phyloP scores from a whole-genome alignment of 2,329 filamentous ascomycete genomes.

The Verticillium longisporum region DNA sequence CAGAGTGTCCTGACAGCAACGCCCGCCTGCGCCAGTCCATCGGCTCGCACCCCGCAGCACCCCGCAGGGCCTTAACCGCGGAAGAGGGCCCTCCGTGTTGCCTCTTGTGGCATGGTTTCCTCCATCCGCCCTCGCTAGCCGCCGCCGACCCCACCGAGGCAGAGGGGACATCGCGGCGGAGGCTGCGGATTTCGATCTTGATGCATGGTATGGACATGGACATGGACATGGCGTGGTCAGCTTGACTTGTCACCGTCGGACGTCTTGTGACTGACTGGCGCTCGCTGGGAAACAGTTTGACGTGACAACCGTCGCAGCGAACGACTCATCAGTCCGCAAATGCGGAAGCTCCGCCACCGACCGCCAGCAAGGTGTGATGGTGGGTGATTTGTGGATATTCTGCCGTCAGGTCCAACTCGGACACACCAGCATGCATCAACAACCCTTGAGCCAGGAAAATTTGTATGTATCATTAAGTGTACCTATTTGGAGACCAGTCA shows the following conservation, averaged over 20 bases:
- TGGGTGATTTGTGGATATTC: background rate
- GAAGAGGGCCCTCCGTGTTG: background rate
- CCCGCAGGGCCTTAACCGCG: background rate
- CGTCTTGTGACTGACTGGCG: too few relatives aligned
- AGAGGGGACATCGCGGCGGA: background rate
- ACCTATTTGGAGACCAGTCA: background rate
- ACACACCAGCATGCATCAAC: background rate
- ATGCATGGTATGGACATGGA: background rate
- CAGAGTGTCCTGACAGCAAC: background rate
- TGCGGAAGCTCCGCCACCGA: background rate
- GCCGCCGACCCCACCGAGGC: background rate
- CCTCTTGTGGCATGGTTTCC: background rate
- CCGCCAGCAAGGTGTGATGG: background rate
- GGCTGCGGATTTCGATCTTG: background rate
- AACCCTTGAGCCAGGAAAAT: background rate
- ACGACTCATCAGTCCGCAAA: background rate
- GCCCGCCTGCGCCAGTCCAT: background rate
- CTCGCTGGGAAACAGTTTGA: background rate
- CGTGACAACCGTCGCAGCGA: background rate
- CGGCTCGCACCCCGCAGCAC: background rate
- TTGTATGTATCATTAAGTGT: background rate
- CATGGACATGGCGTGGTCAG: background rate
- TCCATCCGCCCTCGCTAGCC: background rate
- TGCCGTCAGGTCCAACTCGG: background rate
- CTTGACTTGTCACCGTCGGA: background rate